A percentile compares a stretch with the other conserved stretches of the same genome.
phyloP scores from a whole-genome alignment of 805 yeast species.

The Saturnispora dispora region DNA sequence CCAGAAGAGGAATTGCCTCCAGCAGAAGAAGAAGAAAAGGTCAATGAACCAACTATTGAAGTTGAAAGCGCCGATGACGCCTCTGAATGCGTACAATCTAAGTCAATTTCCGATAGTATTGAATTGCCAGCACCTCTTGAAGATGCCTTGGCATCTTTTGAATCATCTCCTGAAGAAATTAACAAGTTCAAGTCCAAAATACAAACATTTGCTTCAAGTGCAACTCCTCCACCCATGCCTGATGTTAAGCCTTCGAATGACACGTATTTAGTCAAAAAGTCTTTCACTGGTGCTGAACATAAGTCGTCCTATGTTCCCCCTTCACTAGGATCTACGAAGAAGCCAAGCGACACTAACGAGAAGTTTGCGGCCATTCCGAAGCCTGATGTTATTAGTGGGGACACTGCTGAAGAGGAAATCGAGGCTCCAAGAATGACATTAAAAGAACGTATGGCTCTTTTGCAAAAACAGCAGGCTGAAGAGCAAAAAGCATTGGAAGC shows the following conservation, averaged over 20 bases:
- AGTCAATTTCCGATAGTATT: background rate
- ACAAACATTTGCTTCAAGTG: constrained; percentile 1
- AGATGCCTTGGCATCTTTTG: background rate
- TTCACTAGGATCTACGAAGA: constrained; percentile 15
- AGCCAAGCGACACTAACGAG: constrained; percentile 1
- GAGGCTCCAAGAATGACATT: constrained; percentile 71
- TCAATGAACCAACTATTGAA: background rate
- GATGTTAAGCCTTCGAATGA: constrained; percentile 21
- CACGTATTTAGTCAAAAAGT: constrained; percentile 42
- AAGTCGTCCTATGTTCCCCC: constrained; percentile 52
- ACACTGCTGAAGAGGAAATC: constrained; percentile 31
- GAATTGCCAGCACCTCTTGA: background rate
- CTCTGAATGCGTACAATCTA: background rate
- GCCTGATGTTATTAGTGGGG: constrained; percentile 17
- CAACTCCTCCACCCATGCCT: constrained; percentile 22
- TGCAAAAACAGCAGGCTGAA: constrained; percentile 74
- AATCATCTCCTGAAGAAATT: background rate
- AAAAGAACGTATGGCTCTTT: constrained; percentile 75
- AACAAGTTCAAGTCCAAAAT: constrained; percentile 3
- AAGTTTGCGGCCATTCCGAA: constrained; percentile 12
- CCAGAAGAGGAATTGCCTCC: background rate
- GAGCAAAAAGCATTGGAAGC: constrained; percentile 64
- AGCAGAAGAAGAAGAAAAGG: background rate
- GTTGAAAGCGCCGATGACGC: background rate
- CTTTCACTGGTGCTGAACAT: constrained; percentile 46